Percentiles rank a stretch among this genome's conserved stretches.
These are phyloP conservation scores for Phaeomoniella chlamydospora DNA, from an alignment of 2,329 filamentous ascomycete species.

Conservation along the genomic window DNA sequence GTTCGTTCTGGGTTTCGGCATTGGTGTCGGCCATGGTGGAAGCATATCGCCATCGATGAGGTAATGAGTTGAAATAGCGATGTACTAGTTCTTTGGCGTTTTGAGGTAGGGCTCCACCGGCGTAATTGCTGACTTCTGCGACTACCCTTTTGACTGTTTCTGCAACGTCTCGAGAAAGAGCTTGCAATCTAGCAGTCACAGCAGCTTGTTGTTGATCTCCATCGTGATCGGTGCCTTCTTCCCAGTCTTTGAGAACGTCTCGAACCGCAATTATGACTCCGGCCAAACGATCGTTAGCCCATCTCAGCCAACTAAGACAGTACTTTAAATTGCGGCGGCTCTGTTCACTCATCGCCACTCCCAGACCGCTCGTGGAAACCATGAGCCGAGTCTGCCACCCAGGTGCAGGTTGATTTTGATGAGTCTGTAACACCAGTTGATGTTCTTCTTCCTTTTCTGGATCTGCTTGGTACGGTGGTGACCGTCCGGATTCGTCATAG, in stretches of 20 bases:
- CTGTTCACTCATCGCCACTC: slow-evolving; percentile 81
- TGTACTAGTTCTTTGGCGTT: slow-evolving; percentile 76
- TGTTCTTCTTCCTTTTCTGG: slow-evolving; percentile 3
- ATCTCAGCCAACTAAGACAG: slow-evolving; percentile 65
- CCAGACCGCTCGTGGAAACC: slow-evolving; percentile 79
- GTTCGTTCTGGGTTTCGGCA: slow-evolving; percentile 17
- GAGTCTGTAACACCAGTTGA: slow-evolving; percentile 9
- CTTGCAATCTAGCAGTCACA: slow-evolving; percentile 46
- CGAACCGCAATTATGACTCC: slow-evolving; percentile 62
- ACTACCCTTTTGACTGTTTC: slow-evolving; percentile 70
- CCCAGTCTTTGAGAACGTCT: slow-evolving; percentile 66
- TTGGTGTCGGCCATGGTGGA: slow-evolving; percentile 34
- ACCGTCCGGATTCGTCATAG: slow-evolving; percentile 53
- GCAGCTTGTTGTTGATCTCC: slow-evolving; percentile 33
- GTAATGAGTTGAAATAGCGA: slow-evolving; percentile 69
- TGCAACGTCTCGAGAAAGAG: slow-evolving; percentile 56
- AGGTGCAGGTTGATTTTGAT: slow-evolving; percentile 17
- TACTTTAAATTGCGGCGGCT: slow-evolving; percentile 73
- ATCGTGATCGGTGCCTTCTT: slow-evolving; percentile 31
- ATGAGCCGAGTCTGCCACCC: slow-evolving; percentile 73
- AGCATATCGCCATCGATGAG: slow-evolving; percentile 66
- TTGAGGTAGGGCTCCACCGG: slow-evolving; percentile 79
- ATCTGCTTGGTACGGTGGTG: slow-evolving; percentile 8
- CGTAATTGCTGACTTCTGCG: slow-evolving; percentile 73
- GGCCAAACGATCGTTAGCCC: slow-evolving; percentile 69